Evolutionary conservation across 2,329 filamentous ascomycete species (phyloP), one percentile per base, ranked within the genome.

Genomic region (Colletotrichum spinosum): DNA sequence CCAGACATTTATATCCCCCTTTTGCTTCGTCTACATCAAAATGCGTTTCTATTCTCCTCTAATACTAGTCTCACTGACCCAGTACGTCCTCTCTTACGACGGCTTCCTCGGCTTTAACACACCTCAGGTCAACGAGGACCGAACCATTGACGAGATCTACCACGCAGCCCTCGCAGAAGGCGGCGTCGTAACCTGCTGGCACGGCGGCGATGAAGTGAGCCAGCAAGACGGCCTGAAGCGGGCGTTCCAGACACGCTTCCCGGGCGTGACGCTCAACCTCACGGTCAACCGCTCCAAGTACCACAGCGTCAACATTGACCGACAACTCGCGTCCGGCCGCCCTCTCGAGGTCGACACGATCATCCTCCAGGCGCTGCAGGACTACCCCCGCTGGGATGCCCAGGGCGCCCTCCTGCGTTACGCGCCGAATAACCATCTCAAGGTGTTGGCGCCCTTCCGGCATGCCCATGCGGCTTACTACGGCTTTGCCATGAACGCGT

Each of bases 201-300:
- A 81, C 42, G 83, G 82, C 3, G 83, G 82, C 15, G 82, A 84
- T 46, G 80, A 84, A 59, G 69, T 68, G 25, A 71, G 69, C 44
- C 79, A 81, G 53, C 78, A 79, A 38, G 70, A 79, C 55, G 33
- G 11, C 1, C 66, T 84, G 12, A 83, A 81, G 68, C 49, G 71
- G 3, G 76, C 77, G 0, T 86, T 84, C 65, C 81, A 83, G 67
- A 65, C 70, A 1, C 73, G 76, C 0, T 86, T 85, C 69, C 83
- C 83, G 0, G 78, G 78, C 5, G 80, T 86, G 62, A 81, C 77
- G 4, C 77, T 87, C 33, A 84, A 87, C 68, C 48, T 85, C 41
- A 86, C 84, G 0, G 82, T 86, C 45, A 84, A 86, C 64, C 70
- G 86, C 0, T 86, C 83, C 62, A 87, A 87, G 69, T 87, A 86